phyloP scores from a whole-genome alignment of 345 rosid species.

The Crucihimalaya himalaica region DNA sequence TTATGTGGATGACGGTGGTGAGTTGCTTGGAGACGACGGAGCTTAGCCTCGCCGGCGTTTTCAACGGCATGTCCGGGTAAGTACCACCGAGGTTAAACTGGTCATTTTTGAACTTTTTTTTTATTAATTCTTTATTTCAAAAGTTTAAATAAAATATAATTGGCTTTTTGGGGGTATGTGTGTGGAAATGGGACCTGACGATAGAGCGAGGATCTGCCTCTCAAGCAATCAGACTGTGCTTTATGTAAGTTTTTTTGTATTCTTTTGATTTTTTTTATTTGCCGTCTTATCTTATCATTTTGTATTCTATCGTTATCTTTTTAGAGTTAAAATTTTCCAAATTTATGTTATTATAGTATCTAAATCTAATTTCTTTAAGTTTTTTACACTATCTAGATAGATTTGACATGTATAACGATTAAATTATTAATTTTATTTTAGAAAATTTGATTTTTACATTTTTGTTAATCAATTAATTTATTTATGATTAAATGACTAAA shows the following conservation, averaged over 20 bases:
- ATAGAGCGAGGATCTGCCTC: conserved; percentile 44
- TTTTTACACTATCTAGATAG: too few relatives aligned
- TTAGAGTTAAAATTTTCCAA: too few relatives aligned
- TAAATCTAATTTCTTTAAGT: too few relatives aligned
- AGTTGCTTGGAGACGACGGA: conserved; percentile 61
- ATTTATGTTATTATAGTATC: too few relatives aligned
- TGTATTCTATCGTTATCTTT: too few relatives aligned
- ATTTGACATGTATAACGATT: too few relatives aligned
- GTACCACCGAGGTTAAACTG: conserved; percentile 15
- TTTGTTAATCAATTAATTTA: too few relatives aligned
- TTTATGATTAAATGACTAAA: too few relatives aligned
- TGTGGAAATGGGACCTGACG: conserved; percentile 1
- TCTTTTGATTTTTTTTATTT: neutral
- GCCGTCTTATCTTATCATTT: conserved; percentile 27
- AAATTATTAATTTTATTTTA: too few relatives aligned
- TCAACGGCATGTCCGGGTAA: conserved; percentile 57
- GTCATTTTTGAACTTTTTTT: too few relatives aligned
- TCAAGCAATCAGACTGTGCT: conserved; percentile 37
- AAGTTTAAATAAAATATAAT: neutral
- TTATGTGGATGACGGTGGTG: conserved; percentile 57
- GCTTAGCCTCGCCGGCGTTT: conserved; percentile 45
- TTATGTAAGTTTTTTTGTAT: conserved; percentile 32
- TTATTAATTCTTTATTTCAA: too few relatives aligned
- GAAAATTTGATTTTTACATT: too few relatives aligned
- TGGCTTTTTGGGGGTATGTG: neutral